A percentile compares a stretch with the other conserved stretches of the same genome.
Evolutionary conservation across 768 basidiomycete species (phyloP).

Genomic region (Serendipita indica): DNA sequence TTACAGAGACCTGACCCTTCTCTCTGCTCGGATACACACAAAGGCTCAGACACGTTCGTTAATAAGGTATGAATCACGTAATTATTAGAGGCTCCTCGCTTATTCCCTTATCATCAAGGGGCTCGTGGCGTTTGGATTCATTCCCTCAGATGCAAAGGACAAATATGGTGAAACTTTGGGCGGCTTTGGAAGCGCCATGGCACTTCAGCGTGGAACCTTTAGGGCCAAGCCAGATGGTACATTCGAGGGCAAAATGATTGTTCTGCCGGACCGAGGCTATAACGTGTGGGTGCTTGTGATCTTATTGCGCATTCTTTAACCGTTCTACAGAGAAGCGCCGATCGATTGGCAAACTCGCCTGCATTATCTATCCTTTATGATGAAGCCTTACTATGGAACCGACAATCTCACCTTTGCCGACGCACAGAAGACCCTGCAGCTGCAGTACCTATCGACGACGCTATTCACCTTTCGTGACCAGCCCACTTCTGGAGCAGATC

Average conservation of each 20-base stretch:
- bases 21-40: no score
- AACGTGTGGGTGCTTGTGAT: constrained; percentile 31
- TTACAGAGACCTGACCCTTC: no score
- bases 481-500: constrained; percentile 32
- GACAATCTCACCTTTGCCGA: constrained; percentile 32
- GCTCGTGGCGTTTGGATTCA: constrained; percentile 45
- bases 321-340: constrained; percentile 34
- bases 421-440: constrained; percentile 36
- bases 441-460: constrained; percentile 36
- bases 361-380: constrained; percentile 43
- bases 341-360: constrained; percentile 49
- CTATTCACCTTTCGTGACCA: constrained; percentile 35
- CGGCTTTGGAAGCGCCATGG: constrained; percentile 47
- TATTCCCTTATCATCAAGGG: constrained; percentile 31
- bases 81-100: no score
- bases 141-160: constrained; percentile 41
- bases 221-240: constrained; percentile 22
- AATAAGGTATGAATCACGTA: constrained; percentile 25
- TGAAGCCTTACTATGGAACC: constrained; percentile 39
- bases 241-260: constrained; percentile 37
- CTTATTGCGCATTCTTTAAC: not conserved
- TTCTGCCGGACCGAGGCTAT: constrained; percentile 45
- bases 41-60: constrained; percentile 29
- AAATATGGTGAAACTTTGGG: constrained; percentile 38
- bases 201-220: constrained; percentile 38